phyloP scores from a whole-genome alignment of 495 filamentous ascomycete genomes.

The Filosporella fistucella region DNA sequence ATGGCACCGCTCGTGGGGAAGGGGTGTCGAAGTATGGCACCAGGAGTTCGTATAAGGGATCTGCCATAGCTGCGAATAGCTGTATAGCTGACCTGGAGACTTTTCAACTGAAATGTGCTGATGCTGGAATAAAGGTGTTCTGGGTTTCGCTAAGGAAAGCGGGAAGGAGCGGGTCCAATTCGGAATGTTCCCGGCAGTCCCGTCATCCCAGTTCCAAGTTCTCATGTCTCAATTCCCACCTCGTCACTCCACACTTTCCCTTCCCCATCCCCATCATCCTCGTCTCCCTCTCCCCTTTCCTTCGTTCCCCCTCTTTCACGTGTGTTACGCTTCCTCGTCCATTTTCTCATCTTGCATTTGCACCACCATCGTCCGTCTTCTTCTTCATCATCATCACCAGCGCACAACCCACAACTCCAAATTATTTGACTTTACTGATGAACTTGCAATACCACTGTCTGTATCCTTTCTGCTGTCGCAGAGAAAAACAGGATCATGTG shows the following conservation, averaged over 20 bases:
- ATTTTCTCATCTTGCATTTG: neutral
- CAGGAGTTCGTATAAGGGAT: slow-evolving; percentile 71
- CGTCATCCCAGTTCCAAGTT: no score
- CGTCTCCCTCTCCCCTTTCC: neutral
- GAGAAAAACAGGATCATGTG: no score
- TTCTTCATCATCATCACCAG: neutral
- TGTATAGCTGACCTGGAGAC: neutral
- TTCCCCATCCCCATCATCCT: neutral
- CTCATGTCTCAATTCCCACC: no score
- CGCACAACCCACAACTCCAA: no score
- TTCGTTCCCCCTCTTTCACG: neutral
- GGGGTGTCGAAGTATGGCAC: slow-evolving; percentile 51
- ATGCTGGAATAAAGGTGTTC: neutral
- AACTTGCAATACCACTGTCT: no score
- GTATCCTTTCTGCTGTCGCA: no score
- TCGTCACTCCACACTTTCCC: neutral
- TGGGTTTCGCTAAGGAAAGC: neutral
- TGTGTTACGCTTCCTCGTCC: neutral
- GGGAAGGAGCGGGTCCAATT: neutral
- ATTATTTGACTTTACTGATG: no score
- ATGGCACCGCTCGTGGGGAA: slow-evolving; percentile 27
- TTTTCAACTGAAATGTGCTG: neutral
- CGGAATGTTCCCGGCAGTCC: no score
- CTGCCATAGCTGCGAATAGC: slow-evolving; percentile 47
- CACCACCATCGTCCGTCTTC: neutral